Base-by-base conservation (phyloP, 2,329 filamentous ascomycete genomes). In the Penicillium sp. region DNA sequence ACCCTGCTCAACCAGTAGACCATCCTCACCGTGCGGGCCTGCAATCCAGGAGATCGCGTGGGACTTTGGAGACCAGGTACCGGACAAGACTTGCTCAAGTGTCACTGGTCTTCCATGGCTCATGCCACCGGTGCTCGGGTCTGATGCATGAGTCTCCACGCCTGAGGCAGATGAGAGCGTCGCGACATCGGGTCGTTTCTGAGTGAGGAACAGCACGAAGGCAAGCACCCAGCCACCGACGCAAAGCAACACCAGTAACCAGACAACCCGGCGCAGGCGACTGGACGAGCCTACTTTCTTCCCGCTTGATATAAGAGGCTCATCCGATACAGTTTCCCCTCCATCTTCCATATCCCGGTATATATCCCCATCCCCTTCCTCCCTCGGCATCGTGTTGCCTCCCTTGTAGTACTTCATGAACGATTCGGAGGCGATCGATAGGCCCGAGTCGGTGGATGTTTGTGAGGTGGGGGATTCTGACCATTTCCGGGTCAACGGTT, bases 1-100 rank as follows among this genome's bases (percentile, higher is more conserved):
- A 26, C 71, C 71, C 66, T 84, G 81, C 73, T 96, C 89, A 19
- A 99, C 82, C 61, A 99, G 73, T 56, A 97, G 73, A 1, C 94
- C 94, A 69, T 99, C 94, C 61, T 80, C 75, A 10, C 75, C 77
- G 48, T 75, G 67, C n/a, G 77, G 71, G 1, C 77, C 77, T 2
- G 74, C 71, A 58, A 78, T 76, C 78, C 78, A 80, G 1, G 76
- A 73, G 43, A 80, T 75, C 2, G 67, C 69, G 58, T 78, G 77
- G 16, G 66, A 64, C 46, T 50, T 66, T 5, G 75, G 68, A 7
- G 55, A 52, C 74, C 76, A 79, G 43, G 69, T 47, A 3, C 76
- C 75, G 8, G 53, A 60, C 41, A 78, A 66, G 7, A 77, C 70
- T 52, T 77, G 69, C n/a, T 76, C 69, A 8, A 78, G 62, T 4